Evolutionary conservation across 495 filamentous ascomycete genomes (phyloP).

Genomic region (Trichoderma gamsii): DNA sequence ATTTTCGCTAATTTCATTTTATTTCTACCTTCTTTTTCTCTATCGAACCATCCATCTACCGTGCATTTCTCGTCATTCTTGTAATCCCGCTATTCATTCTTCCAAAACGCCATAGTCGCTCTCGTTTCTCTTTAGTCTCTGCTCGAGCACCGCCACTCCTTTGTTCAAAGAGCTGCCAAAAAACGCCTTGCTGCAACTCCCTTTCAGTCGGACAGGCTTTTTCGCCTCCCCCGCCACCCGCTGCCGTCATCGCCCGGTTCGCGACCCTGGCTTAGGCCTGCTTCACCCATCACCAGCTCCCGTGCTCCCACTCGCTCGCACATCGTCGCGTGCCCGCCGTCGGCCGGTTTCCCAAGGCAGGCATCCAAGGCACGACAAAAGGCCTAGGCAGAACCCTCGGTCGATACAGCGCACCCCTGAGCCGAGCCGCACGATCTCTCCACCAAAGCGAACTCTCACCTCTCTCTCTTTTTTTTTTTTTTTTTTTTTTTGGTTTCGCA

Average conservation of each 20-base stretch:
- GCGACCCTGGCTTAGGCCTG: slow-evolving; percentile 1
- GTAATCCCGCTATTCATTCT: not conserved
- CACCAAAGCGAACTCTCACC: not conserved
- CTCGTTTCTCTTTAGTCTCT: not conserved
- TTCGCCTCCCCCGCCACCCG: slow-evolving; percentile 14
- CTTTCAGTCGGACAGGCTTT: not conserved
- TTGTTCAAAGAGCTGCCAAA: not conserved
- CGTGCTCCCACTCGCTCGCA: not conserved
- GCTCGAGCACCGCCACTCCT: slow-evolving; percentile 7
- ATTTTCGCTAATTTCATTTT: not conserved
- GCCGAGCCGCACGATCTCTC: slow-evolving; percentile 7
- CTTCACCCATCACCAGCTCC: too few species aligned
- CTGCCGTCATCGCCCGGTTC: slow-evolving; percentile 12
- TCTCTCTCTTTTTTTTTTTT: too few species aligned
- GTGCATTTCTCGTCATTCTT: not conserved
- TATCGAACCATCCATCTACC: not conserved
- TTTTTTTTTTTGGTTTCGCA: not conserved
- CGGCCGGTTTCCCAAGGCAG: slow-evolving; percentile 1
- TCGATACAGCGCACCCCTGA: slow-evolving; percentile 5
- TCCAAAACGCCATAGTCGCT: not conserved
- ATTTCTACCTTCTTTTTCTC: not conserved
- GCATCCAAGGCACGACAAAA: not conserved
- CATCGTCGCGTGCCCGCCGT: slow-evolving; percentile 13
- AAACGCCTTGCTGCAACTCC: not conserved
- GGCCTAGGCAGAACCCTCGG: slow-evolving; percentile 9